Base-by-base conservation (phyloP, 2,329 filamentous ascomycete species). In the Tolypocladium cylindrosporum region DNA sequence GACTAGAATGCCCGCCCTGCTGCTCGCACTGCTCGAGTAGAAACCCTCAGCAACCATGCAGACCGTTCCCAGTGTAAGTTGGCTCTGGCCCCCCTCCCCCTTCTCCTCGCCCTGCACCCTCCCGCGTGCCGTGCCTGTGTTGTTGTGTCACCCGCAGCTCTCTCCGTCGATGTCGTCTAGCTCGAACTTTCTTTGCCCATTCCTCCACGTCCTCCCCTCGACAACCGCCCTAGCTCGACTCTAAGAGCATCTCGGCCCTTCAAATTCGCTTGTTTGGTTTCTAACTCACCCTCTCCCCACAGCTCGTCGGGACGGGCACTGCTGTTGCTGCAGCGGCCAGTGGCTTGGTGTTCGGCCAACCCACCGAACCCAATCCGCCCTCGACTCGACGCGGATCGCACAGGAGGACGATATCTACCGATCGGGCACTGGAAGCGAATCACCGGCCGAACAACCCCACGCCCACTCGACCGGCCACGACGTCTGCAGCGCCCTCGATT, bases 301-400 rank as follows among this genome's bases (percentile, higher is more conserved):
- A 85, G 82, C 81, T 85, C 66, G 79, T 84, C 72, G 82, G 81
- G 71, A 79, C 82, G 64, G 80, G 82, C 70, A 82, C 81, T 72
- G 81, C 80, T 63, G 79, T 84, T 69, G 82, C 82, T 72, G 81
- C 81, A 67, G 82, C 82, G 64, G 77, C 81, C 70, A 78, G 76
- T 64, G 82, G 82, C 64, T 72, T 85, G 61, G 80, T 81, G 63
- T 84, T 85, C 70, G 82, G 80, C 64, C 80, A 84, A 69, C 72
- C 78, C 51, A 10, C 54, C 41, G 45, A 57, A 52, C 41, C 53
- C 45, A 56, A 39, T 45, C 34, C 56, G 34, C 51, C 57, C 58
- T 59, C 65, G 58, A 63, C 62, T 61, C 67, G 64, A 62, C 64
- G 61, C 60, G 58, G 59, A 60, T 65, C 64, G 53, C 69, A 66